Conservation (phyloP, 768 basidiomycete genomes). For the Phallus indusiatus region DNA sequence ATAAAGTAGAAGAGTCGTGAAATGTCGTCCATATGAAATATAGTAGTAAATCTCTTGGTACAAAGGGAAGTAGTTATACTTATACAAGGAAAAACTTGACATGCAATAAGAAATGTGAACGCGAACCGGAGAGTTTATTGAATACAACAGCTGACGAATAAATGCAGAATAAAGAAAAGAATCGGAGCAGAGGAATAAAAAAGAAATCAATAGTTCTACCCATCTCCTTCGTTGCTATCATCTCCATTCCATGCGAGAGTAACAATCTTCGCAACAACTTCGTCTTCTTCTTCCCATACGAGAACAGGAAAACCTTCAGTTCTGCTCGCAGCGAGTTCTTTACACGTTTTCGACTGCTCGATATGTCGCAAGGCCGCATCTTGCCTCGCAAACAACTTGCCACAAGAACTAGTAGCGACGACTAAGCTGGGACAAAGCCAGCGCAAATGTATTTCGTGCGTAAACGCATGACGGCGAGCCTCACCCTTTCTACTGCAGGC, state of each 20-base stretch:
- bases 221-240: not conserved
- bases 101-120: too few relatives aligned
- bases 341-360: not conserved
- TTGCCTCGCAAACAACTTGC: not conserved
- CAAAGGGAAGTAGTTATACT: too few relatives aligned
- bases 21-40: too few relatives aligned
- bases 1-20: too few relatives aligned
- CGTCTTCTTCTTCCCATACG: not conserved
- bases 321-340: not conserved
- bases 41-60: too few relatives aligned
- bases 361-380: not conserved
- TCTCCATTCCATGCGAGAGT: not conserved
- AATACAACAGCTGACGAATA: not conserved
- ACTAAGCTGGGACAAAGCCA: not conserved
- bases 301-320: not conserved
- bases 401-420: not conserved
- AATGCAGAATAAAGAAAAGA: not conserved
- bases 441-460: not conserved
- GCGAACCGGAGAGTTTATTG: too few relatives aligned
- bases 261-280: not conserved
- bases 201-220: not conserved
- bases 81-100: too few relatives aligned
- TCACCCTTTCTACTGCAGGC: not conserved
- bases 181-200: not conserved
- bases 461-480: not conserved